A percentile compares a stretch with the other conserved stretches of the same genome.
phyloP scores from a whole-genome alignment of 805 yeast species.

The Candida ficus region DNA sequence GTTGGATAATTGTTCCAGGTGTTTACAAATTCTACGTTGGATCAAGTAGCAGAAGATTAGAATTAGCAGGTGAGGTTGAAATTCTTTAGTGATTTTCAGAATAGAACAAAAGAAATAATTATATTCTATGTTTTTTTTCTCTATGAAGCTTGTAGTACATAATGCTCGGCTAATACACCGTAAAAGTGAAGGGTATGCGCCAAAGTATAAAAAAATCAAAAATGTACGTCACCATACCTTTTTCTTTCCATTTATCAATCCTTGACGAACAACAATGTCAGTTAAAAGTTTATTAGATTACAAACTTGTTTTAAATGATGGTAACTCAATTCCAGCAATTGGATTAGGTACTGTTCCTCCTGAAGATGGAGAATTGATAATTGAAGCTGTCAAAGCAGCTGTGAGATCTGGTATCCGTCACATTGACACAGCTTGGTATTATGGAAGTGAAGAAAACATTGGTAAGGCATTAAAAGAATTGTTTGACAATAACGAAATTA shows the following conservation, averaged over 20 bases:
- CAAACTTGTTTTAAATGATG: conserved; percentile 41
- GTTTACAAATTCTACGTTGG: conserved; percentile 48
- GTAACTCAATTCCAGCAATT: conserved; percentile 55
- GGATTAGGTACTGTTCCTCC: conserved; percentile 64
- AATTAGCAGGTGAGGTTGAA: conserved; percentile 36
- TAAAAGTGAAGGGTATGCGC: no score
- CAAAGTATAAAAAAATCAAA: no score
- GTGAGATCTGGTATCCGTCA: conserved; percentile 57
- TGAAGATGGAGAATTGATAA: conserved; percentile 40
- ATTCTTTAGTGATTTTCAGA: no score
- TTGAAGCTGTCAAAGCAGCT: conserved; percentile 38
- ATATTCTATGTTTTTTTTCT: no score
- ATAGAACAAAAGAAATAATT: no score
- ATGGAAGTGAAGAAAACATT: conserved; percentile 55
- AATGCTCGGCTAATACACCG: no score
- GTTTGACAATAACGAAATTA: conserved; percentile 34
- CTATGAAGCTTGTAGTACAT: no score
- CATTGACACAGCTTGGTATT: conserved; percentile 70
- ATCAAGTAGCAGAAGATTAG: conserved; percentile 42
- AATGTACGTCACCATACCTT: no score
- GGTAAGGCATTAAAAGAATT: conserved; percentile 46
- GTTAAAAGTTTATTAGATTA: conserved; percentile 17
- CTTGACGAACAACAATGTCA: no score
- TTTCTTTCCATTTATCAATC: no score
- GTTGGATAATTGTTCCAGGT: conserved; percentile 57